Conservation (phyloP, 1,284 basidiomycete species). For the Paramarasmius palmivorus region DNA sequence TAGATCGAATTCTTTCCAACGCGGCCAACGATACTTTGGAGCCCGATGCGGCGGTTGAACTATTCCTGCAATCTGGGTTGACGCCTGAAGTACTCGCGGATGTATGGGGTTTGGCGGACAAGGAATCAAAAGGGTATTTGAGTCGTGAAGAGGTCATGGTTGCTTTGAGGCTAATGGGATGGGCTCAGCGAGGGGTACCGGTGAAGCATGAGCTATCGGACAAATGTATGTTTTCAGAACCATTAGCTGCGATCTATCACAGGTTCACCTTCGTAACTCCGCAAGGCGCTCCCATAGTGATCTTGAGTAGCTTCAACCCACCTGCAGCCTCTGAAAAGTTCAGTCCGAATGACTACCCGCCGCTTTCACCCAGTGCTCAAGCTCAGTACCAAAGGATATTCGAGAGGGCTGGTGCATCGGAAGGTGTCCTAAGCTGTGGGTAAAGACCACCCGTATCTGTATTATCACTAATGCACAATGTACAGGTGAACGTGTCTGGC, state of each 20-base stretch:
- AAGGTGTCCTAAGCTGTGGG: constrained; percentile 43
- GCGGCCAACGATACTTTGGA: constrained; percentile 7
- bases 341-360: constrained; percentile 27
- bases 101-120: constrained; percentile 65
- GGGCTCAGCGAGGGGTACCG: constrained; percentile 52
- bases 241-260: constrained; percentile 19
- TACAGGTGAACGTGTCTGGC: constrained; percentile 10
- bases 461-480: not conserved
- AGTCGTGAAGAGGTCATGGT: constrained; percentile 51
- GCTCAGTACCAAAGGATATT: constrained; percentile 54
- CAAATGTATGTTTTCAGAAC: constrained; percentile 26
- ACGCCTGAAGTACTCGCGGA: constrained; percentile 51
- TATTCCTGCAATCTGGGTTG: constrained; percentile 44
- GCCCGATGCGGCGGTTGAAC: constrained; percentile 41
- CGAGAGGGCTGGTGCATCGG: constrained; percentile 41
- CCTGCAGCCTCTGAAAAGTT: constrained; percentile 19
- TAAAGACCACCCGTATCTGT: not conserved
- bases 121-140: constrained; percentile 56
- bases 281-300: constrained; percentile 53
- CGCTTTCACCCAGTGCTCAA: constrained; percentile 43
- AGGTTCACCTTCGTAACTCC: constrained; percentile 8
- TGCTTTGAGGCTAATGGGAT: constrained; percentile 59
- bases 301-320: constrained; percentile 43
- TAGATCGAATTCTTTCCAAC: not conserved
- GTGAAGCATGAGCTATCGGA: constrained; percentile 31